These are phyloP conservation scores for Plasmodium ovale DNA, from an alignment of 169 alveolate genomes.

Conservation along the genomic window DNA sequence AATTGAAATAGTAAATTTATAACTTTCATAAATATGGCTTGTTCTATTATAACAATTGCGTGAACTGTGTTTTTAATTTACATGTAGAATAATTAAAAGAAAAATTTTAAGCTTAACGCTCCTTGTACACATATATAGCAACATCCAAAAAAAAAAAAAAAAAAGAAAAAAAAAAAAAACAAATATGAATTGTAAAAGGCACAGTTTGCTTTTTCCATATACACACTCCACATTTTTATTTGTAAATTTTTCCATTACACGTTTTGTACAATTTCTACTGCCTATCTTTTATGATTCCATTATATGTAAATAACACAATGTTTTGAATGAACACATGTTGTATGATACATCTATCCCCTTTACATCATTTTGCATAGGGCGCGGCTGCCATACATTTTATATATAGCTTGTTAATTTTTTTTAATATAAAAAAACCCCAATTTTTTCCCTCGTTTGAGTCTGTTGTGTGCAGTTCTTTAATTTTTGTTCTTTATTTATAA, in stretches of 20 bases:
- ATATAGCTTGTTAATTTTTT: conserved; percentile 21
- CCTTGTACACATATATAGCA: neutral
- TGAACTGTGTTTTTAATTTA: neutral
- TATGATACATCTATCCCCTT: no score
- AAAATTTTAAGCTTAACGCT: neutral
- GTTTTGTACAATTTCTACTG: no score
- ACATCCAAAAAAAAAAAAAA: no score
- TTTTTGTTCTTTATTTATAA: neutral
- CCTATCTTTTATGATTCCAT: no score
- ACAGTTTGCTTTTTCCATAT: neutral
- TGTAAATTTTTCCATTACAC: neutral
- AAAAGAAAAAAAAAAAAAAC: no score
- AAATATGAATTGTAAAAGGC: no score
- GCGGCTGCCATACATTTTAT: neutral
- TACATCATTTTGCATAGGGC: no score
- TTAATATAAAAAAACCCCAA: conserved; percentile 4
- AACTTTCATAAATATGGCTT: no score
- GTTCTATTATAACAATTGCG: neutral
- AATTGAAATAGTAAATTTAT: no score
- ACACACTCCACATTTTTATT: neutral
- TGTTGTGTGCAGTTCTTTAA: conserved; percentile 12
- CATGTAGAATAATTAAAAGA: neutral
- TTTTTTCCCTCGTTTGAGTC: neutral
- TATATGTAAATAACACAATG: conserved; percentile 12
- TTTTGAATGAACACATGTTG: conserved; percentile 21